Evolutionary conservation across 768 basidiomycete species (phyloP).

Genomic region (Tylopilus sp.): DNA sequence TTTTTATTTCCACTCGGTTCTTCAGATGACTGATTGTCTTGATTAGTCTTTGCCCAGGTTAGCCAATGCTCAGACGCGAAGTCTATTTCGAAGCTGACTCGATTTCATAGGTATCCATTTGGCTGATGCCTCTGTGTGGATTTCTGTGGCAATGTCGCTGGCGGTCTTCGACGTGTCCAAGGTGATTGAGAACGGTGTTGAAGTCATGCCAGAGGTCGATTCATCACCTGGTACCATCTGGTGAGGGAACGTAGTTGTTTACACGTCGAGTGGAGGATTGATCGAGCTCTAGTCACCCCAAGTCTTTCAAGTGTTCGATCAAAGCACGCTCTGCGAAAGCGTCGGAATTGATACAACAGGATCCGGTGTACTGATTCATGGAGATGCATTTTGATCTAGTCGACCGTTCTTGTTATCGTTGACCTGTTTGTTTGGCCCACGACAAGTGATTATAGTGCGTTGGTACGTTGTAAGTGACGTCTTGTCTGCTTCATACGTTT

Average conservation of each 20-base stretch:
- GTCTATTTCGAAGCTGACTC: conserved; percentile 20
- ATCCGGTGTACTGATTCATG: conserved; percentile 28
- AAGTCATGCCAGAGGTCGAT: conserved; percentile 52
- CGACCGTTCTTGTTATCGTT: no score
- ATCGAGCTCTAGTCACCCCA: conserved; percentile 45
- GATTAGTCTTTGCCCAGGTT: conserved; percentile 30
- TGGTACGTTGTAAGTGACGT: no score
- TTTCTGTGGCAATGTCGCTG: conserved; percentile 41
- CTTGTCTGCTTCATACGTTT: no score
- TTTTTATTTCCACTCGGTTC: conserved; percentile 7
- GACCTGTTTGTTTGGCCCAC: no score
- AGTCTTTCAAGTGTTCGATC: conserved; percentile 59
- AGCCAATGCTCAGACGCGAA: not conserved
- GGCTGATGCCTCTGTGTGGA: conserved; percentile 50
- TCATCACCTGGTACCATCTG: conserved; percentile 65
- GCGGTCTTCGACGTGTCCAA: conserved; percentile 49
- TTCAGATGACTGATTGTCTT: not conserved
- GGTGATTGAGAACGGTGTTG: conserved; percentile 41
- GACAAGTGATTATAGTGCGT: no score
- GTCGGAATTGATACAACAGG: conserved; percentile 49
- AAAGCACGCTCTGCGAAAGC: conserved; percentile 60
- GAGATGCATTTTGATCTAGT: not conserved
- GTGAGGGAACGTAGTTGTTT: conserved; percentile 26
- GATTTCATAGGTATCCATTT: conserved; percentile 39
- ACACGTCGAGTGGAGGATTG: not conserved